Base-by-base conservation (phyloP, 148 eudicot species). In the Vaccinium corymbosum region DNA sequence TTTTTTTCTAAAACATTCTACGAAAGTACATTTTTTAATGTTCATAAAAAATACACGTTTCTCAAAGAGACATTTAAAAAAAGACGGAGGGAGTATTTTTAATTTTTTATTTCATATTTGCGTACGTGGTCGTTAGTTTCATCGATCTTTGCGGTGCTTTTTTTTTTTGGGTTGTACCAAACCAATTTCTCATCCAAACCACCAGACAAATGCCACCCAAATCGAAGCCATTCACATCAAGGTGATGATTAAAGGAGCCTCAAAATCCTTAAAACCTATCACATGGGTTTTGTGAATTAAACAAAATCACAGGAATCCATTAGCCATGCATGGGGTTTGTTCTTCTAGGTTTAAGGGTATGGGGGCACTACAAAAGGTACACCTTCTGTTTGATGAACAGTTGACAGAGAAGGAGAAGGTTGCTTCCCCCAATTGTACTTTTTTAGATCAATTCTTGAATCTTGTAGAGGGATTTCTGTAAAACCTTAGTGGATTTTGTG, bases 201-300 rank as follows among this genome's bases (percentile, higher is more conserved):
- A 77, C 80, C 38, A 77, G 80, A 77, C 80, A 77, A 77, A 49
- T 22, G 59, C 59, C 59, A 50, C 81, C 20, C 48, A 17, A 79
- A 79, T 16, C 49, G 64, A 79, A 55, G 81, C 81, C 66, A 79
- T 55, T 79, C 62, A 79, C 62, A 53, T 79, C 81, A 77, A 20
- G 53, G 51, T 19, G 50, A 19, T 42, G 14, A 19, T 19, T 75
- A 75, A 48, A 48, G 51, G 25, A 17, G 27, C 53, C 78, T 75
- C 78, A 75, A 77, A 50, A 77, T 77, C 55, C 80, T 77, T 51
- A 68, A 68, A 32, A 74, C 51, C 27, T 7, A 9, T 48, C 80
- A 49, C 80, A 51, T 51, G 57, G 80, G 29, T 22, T 70, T 46
- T 68, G 73, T 29, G 73, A 29, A 64, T 1, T 3, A 66, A 72